A percentile compares a stretch with the other conserved stretches of the same genome.
Conservation (phyloP, 2,329 filamentous ascomycete species). For the Lachnellula suecica region DNA sequence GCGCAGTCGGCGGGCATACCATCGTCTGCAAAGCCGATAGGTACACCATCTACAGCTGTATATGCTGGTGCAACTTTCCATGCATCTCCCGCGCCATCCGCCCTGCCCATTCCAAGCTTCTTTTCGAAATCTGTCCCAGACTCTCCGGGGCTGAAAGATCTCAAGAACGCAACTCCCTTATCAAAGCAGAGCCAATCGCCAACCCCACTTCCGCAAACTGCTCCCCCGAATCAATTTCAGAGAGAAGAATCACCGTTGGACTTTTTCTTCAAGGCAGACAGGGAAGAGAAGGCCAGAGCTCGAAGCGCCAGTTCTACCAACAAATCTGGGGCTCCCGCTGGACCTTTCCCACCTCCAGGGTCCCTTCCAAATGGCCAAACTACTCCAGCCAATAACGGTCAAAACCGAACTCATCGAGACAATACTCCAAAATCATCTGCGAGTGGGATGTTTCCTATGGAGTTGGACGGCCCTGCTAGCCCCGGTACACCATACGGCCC, state of each 20-base stretch:
- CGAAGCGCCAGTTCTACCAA: slow-evolving; percentile 52
- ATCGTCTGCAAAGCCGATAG: slow-evolving; percentile 39
- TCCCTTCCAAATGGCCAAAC: slow-evolving; percentile 37
- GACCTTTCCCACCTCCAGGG: slow-evolving; percentile 53
- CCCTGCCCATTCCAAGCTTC: slow-evolving; percentile 88
- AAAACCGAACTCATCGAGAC: slow-evolving; percentile 37
- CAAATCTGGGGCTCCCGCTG: slow-evolving; percentile 37
- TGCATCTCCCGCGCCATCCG: slow-evolving; percentile 86
- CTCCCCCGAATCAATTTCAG: slow-evolving; percentile 53
- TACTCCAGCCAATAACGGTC: slow-evolving; percentile 27
- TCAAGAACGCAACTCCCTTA: slow-evolving; percentile 38
- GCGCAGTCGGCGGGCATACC: slow-evolving; percentile 23
- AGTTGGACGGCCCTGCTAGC: slow-evolving; percentile 61
- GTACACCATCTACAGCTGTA: slow-evolving; percentile 39
- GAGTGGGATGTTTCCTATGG: slow-evolving; percentile 63
- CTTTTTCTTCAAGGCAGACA: slow-evolving; percentile 85
- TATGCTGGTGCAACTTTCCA: slow-evolving; percentile 96
- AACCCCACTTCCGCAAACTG: slow-evolving; percentile 44
- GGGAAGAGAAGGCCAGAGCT: slow-evolving; percentile 69
- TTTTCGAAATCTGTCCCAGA: slow-evolving; percentile 73
- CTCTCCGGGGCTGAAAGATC: slow-evolving; percentile 47
- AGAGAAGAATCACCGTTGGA: slow-evolving; percentile 77
- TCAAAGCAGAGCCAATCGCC: slow-evolving; percentile 37
- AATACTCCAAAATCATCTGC: slow-evolving; percentile 45
- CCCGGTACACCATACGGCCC: slow-evolving; percentile 57